Base-by-base conservation (phyloP, 2,329 filamentous ascomycete species). In the Penicillium olsonii region DNA sequence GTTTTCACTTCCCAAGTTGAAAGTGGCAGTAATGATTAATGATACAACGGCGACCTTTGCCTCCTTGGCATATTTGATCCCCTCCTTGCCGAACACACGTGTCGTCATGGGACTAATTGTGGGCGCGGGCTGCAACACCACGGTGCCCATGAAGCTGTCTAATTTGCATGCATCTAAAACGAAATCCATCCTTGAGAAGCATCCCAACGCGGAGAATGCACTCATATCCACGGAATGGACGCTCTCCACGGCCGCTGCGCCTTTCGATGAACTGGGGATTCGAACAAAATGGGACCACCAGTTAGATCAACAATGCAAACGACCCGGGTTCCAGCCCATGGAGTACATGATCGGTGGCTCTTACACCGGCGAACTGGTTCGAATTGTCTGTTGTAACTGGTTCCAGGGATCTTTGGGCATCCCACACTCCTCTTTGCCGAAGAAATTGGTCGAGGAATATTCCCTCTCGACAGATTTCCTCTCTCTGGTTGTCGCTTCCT, bases 141-240 rank as follows among this genome's bases (percentile, higher is more conserved):
- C 88, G 0, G 83, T 91, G 17, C 83, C 87, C 0, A 78, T 92
- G 63, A 81, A 77, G 59, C 70, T 86, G 40, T 76, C 74, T 40
- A 78, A 77, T 44, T 73, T 92, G 11, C 81, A 87, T 55, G 70
- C 77, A 2, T 78, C 75, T 37, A 92, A 91, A 65, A 55, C 80
- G 74, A 5, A 62, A 59, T 44, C 75, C 5, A 68, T 80, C 26
- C 74, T 74, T 5, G 78, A 72, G 17, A 67, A 70, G 29, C 64
- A 67, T 42, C 65, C 73, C 2, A 70, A 75, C 9, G 75, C 85
- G 14, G 71, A 78, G 9, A 84, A 81, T 52, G 82, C 89, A 8
- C 81, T 87, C 4, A 83, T 91, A 52, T 90, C 90, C 57, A 91
- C 88, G 0, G 88, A 92, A 69, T 90, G 87, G 87, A 87, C 85